Evolutionary conservation across 345 rosid species (phyloP).

Genomic region (Melaleuca alternifolia): DNA sequence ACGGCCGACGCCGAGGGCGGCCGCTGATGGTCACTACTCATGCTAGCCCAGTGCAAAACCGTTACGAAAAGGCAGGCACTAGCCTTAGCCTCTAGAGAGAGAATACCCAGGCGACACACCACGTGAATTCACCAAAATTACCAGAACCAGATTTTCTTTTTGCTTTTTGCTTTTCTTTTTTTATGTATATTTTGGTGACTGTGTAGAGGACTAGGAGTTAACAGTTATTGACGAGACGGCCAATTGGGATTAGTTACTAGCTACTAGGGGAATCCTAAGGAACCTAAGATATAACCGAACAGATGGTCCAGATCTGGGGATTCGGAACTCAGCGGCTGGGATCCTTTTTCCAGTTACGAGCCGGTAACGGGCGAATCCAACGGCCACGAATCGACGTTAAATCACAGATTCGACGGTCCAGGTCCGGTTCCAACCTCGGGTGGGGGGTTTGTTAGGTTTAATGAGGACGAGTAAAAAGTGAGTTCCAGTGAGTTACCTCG

Average conservation of each 20-base stretch:
- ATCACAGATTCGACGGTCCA: neutral
- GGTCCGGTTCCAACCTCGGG: neutral
- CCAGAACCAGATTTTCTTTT: neutral
- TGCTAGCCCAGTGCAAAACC: neutral
- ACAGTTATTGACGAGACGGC: neutral
- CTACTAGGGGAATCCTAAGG: neutral
- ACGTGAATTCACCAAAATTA: neutral
- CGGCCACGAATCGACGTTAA: neutral
- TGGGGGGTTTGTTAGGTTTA: neutral
- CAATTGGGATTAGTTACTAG: neutral
- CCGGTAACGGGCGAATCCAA: neutral
- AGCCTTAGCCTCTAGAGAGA: neutral
- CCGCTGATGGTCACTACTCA: neutral
- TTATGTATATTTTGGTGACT: neutral
- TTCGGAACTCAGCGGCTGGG: slow-evolving; percentile 12
- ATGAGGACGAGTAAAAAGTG: neutral
- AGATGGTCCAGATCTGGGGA: slow-evolving; percentile 4
- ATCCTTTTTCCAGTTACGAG: neutral
- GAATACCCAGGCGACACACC: neutral
- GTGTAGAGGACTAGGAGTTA: neutral
- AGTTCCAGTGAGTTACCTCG: slow-evolving; percentile 6
- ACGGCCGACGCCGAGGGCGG: neutral
- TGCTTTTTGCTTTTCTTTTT: neutral
- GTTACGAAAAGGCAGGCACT: neutral
- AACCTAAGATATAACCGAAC: slow-evolving; percentile 4